These are phyloP conservation scores for Penicillium sp. DNA, from an alignment of 2,329 filamentous ascomycete genomes.

Conservation along the genomic window DNA sequence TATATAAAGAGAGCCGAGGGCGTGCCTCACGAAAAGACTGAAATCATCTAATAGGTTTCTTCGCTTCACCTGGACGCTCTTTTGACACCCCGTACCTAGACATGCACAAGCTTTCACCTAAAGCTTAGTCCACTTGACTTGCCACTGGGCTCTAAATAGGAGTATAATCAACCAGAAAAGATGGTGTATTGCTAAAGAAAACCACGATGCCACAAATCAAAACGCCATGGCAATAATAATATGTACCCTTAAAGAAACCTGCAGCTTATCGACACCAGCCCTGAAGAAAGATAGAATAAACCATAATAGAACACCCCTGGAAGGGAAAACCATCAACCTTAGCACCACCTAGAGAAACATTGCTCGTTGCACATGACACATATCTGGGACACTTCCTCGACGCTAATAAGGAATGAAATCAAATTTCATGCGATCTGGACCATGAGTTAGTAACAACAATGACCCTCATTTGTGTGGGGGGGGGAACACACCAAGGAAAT, in stretches of 20 bases:
- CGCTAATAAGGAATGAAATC: constrained; percentile 31
- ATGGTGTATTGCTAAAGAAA: not conserved
- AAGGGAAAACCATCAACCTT: not conserved
- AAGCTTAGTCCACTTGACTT: no score
- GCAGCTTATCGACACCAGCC: not conserved
- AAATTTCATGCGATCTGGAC: constrained; percentile 35
- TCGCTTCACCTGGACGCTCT: no score
- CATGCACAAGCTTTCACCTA: no score
- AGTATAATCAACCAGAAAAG: not conserved
- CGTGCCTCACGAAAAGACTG: not conserved
- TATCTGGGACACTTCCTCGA: not conserved
- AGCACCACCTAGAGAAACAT: constrained; percentile 3
- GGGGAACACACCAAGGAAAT: constrained; percentile 34
- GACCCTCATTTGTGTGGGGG: not conserved
- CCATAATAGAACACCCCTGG: not conserved
- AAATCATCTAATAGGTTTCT: no score
- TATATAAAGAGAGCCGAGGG: not conserved
- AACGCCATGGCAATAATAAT: not conserved
- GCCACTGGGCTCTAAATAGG: not conserved
- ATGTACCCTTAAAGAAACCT: not conserved
- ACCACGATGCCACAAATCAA: not conserved
- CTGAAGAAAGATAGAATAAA: not conserved
- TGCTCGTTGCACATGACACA: constrained; percentile 20
- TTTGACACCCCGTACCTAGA: no score
- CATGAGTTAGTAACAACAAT: constrained; percentile 6